Evolutionary conservation across 1,139 yeast genomes (phyloP), one percentile per base, ranked within the genome.

Genomic region (Debaryomyces nepalensis): DNA sequence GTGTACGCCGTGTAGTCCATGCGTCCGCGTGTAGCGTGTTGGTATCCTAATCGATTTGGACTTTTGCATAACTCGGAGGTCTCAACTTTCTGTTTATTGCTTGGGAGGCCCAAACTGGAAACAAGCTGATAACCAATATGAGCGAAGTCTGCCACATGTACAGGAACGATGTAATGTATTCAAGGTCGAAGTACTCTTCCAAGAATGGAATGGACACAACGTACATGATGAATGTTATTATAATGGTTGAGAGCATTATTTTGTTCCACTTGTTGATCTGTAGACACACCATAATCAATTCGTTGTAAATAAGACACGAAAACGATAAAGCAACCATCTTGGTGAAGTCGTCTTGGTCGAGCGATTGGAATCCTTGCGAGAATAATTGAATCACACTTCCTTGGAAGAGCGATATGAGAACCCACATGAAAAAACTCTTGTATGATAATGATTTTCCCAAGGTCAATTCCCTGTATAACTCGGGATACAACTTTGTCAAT

Each of bases 51-150:
- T 68, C 82, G 49, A 84, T 95, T 62, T 88, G 97, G 38, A 93
- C 98, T 61, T 93, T 93, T n/a, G 98, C 98, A 63, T 95, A 93
- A 59, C 87, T 90, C 30, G 99, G 99, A 6, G 99, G 99, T 51
- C 90, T 80, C 44, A 95, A 64, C 51, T 74, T 81, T 48, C 96
- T 76, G 57, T 84, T 81, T 20, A 91, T 68, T 5, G 87, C 75
- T 61, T 87, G 87, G 3, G 83, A 82, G 2, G 86, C 68, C 97
- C 97, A 91, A 2, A 95, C 96, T 1, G 99, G 99, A 37, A 90
- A 67, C 48, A 93, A 72, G 12, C 97, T 87, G 6, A 88, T 70
- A 0, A 80, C 72, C 37, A 90, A 66, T 12, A 89, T 84, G 9
- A 85, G 67, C 3, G 74, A 64, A 11, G 81, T 65, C 59, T 87